Evolutionary conservation across 495 filamentous ascomycete species (phyloP), one percentile per base, ranked within the genome.

Genomic region (Astrothelium macrocarpum): DNA sequence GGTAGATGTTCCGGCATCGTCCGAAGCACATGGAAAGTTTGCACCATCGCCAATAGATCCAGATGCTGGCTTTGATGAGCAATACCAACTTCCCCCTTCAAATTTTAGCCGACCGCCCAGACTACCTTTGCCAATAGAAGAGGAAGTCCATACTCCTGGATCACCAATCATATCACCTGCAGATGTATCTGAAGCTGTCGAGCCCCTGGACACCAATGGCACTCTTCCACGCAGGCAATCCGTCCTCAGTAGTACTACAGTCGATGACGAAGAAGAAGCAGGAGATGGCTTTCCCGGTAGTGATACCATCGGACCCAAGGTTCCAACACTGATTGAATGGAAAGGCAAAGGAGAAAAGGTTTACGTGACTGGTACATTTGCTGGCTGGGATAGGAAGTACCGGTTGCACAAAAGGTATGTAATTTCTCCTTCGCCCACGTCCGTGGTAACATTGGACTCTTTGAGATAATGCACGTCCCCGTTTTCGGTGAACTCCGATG

Each of bases 281-380:
- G 88, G 91, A 68, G 90, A 92, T 69, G 78, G 64, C 74, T 73
- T 62, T 80, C 78, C 66, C 72, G 2, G 5, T 31, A 18, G 66
- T 34, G 85, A 87, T 65, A 82, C 82, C 71, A 80, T 78, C 23
- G 78, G 77, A 60, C 81, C 81, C 2, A 86, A 83, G 20, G 87
- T 97, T 43, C 90, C 91, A 9, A 95, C 90, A 14, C 72, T 81
- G 34, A 83, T 98, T 42, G 86, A 90, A 75, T 98, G 93, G 94
- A 81, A 78, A 59, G 81, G 85, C 29, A 82, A 82, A 39, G 88
- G 88, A 34, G 83, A 95, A 62, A 94, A 90, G 77, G 85, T 97
- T 63, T 97, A 95, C 73, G 90, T 98, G 42, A 97, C 95, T 0
- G 94, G 94, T 65, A 97, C 95, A 23, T 96, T 97, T 71, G 92